Evolutionary conservation across 2,329 filamentous ascomycete genomes (phyloP).

Genomic region (Graphiopsis chlorocephala): DNA sequence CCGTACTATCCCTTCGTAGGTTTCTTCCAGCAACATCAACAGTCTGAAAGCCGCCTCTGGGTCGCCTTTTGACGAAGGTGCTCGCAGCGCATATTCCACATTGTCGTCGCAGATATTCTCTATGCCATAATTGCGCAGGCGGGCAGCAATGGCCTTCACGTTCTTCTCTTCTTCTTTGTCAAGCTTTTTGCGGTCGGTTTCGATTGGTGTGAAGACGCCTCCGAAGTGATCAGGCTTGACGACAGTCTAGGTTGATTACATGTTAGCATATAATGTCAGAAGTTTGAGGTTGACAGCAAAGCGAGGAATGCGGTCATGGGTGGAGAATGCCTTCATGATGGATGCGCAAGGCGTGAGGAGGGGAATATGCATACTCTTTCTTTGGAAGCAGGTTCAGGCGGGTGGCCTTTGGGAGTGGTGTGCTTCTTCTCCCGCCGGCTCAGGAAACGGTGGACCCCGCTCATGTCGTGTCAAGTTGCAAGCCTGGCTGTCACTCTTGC

Average conservation of each 20-base stretch:
- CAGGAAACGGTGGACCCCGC: constrained; percentile 62
- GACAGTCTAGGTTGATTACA: neutral
- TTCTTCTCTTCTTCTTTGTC: constrained; percentile 56
- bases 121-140: constrained; percentile 54
- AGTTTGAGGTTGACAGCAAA: neutral
- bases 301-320: constrained; percentile 7
- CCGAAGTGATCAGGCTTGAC: constrained; percentile 56
- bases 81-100: constrained; percentile 58
- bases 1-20: constrained; percentile 73
- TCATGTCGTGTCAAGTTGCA: constrained; percentile 36
- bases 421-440: constrained; percentile 63
- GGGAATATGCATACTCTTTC: constrained; percentile 18
- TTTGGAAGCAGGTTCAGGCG: constrained; percentile 1
- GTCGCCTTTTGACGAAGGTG: constrained; percentile 66
- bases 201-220: constrained; percentile 60
- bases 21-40: constrained; percentile 74
- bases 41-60: constrained; percentile 72
- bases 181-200: constrained; percentile 53
- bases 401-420: constrained; percentile 21
- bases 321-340: neutral
- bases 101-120: constrained; percentile 60
- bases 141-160: constrained; percentile 54
- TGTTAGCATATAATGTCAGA: neutral
- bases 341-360: neutral
- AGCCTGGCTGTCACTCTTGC: neutral